Conservation (phyloP, 2,329 filamentous ascomycete genomes). For the Mycosphaerella arachidis region DNA sequence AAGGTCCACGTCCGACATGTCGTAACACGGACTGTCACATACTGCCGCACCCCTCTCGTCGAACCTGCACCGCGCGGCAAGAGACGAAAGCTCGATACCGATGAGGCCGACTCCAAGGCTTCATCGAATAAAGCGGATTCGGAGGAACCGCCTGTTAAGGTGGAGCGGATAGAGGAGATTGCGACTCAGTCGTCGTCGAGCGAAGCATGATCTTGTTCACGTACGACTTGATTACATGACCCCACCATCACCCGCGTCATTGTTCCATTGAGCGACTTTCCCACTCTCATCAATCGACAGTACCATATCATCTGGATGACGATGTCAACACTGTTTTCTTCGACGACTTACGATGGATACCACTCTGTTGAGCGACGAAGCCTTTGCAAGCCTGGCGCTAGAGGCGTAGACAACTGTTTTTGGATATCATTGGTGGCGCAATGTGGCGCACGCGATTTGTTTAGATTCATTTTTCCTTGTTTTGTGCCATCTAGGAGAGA, state of each 20-base stretch:
- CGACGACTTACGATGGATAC: constrained; percentile 25
- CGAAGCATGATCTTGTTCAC: constrained; percentile 1
- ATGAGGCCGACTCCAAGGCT: constrained; percentile 11
- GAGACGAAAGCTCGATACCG: constrained; percentile 65
- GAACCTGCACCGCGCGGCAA: constrained; percentile 89
- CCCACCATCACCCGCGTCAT: not conserved
- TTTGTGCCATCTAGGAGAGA: not conserved
- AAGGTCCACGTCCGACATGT: constrained; percentile 76
- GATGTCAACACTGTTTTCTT: constrained; percentile 1
- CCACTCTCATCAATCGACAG: not conserved
- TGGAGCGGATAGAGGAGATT: constrained; percentile 19
- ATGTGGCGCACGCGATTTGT: not conserved
- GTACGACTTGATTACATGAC: not conserved
- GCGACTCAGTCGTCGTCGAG: constrained; percentile 10
- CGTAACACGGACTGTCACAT: constrained; percentile 89
- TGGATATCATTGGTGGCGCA: not conserved
- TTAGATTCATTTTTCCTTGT: not conserved
- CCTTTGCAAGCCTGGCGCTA: constrained; percentile 26
- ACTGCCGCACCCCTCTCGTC: constrained; percentile 63
- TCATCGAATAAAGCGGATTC: constrained; percentile 14
- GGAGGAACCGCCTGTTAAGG: constrained; percentile 21
- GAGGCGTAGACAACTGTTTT: constrained; percentile 16
- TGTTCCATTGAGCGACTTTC: constrained; percentile 1
- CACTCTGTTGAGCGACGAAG: constrained; percentile 9
- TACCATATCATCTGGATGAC: not conserved